These are phyloP conservation scores for Yamadazyma scolyti DNA, from an alignment of 805 yeast species.

Conservation along the genomic window DNA sequence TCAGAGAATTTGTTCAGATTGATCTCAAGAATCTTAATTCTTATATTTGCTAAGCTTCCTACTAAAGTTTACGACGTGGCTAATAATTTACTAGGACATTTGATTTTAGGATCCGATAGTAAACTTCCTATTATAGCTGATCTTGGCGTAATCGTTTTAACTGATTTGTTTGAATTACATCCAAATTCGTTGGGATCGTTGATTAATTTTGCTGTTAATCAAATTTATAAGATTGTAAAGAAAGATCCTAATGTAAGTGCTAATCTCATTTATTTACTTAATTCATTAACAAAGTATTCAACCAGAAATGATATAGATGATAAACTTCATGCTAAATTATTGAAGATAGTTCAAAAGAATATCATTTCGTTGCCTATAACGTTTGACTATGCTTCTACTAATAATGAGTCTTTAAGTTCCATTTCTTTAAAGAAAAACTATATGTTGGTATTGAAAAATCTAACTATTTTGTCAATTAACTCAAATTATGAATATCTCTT, in stretches of 20 bases:
- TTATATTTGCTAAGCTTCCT: constrained; percentile 26
- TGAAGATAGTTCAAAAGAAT: constrained; percentile 28
- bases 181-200: constrained; percentile 36
- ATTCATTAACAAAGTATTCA: constrained; percentile 29
- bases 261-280: constrained; percentile 27
- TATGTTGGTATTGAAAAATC: constrained; percentile 26
- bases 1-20: constrained; percentile 21
- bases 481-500: constrained; percentile 36
- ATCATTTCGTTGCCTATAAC: constrained; percentile 18
- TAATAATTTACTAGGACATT: constrained; percentile 27
- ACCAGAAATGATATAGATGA: constrained; percentile 38
- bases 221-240: constrained; percentile 37
- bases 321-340: constrained; percentile 32
- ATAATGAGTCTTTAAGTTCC: constrained; percentile 13
- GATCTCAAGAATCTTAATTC: constrained; percentile 24
- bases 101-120: constrained; percentile 16
- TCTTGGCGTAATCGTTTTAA: constrained; percentile 28
- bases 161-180: constrained; percentile 33
- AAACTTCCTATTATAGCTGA: constrained; percentile 15
- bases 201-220: constrained; percentile 28
- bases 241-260: constrained; percentile 23
- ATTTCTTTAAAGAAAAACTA: constrained; percentile 29
- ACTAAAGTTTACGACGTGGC: constrained; percentile 35
- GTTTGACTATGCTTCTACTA: constrained; percentile 13
- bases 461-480: constrained; percentile 28